Base-by-base conservation (phyloP, 2,329 filamentous ascomycete species). In the Sporothrix brunneoviolacea region DNA sequence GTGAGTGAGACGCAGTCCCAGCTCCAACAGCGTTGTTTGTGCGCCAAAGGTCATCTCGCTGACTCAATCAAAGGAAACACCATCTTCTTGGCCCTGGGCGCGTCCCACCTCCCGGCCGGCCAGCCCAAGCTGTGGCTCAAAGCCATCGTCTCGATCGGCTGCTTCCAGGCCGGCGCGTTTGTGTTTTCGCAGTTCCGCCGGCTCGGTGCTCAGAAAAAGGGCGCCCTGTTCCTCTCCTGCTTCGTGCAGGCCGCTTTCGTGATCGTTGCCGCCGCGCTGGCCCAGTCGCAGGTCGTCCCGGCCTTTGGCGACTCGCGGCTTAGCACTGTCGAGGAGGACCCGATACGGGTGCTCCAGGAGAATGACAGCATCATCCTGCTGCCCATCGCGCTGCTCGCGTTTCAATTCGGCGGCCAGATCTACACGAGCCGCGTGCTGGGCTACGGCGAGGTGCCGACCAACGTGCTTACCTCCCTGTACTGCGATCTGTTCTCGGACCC, bases 51-150 rank as follows among this genome's bases (percentile, higher is more conserved):
- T n/a, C n/a, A n/a, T 30, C 19, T 24, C n/a, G 24, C 24, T 28
- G 8, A 9, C 16, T 12, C 8, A 18, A 15, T 18, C 21, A 10
- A 42, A 80, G 77, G 84, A 52, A 91, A 91, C 65, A 90, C 87
- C 5, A 79, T 91, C 42, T 91, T 89, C 63, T 72, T 90, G 13
- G 87, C 86, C 8, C 75, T 91, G 3, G 87, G 87, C 3, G 57
- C 57, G 1, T 51, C 57, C 1, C 38, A 52, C n/a, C 70, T 90
- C n/a, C 74, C 80, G 8, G 76, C 79, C 0, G 59, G 60, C 32
- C 68, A 73, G 47, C 71, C 71, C 8, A 76, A 74, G 16, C 75
- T 83, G 44, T 88, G 83, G 82, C 75, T 85, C 61, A 87, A 88
- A 57, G 86, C 86, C 0, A 74, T 77, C n/a, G 76, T 78, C 8